Conservation (phyloP, 2,329 filamentous ascomycete species). For the Elsinoe australis region DNA sequence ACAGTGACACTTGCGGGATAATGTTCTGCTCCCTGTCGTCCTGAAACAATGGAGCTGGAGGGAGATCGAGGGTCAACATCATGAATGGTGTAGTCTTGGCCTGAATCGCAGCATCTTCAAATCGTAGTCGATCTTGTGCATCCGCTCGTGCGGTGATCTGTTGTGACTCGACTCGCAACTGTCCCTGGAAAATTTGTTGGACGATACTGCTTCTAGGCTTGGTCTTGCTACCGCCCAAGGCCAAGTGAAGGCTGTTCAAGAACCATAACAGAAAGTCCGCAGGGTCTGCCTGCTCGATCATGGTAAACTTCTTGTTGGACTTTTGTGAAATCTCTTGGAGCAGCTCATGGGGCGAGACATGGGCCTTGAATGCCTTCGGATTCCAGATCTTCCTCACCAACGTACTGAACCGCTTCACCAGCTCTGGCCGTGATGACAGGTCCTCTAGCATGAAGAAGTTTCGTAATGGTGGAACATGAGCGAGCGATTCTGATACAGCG, state of each 20-base stretch:
- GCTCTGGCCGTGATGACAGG: conserved; percentile 64
- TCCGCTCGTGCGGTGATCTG: conserved; percentile 87
- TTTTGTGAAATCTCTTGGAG: conserved; percentile 87
- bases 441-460: conserved; percentile 89
- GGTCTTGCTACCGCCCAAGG: conserved; percentile 80
- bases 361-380: conserved; percentile 86
- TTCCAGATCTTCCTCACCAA: conserved; percentile 98
- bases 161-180: conserved; percentile 85
- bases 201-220: conserved; percentile 79
- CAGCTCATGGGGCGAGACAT: conserved; percentile 94
- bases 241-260: conserved; percentile 87
- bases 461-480: conserved; percentile 79
- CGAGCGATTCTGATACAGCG: conserved; percentile 82
- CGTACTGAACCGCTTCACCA: conserved; percentile 80
- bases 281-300: conserved; percentile 86
- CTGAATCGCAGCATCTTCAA: conserved; percentile 84
- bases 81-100: conserved; percentile 73
- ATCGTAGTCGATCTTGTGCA: conserved; percentile 76
- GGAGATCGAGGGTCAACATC: conserved; percentile 87
- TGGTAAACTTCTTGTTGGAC: conserved; percentile 85
- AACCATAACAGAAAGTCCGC: conserved; percentile 98
- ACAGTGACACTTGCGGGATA: conserved; percentile 84
- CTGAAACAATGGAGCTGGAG: conserved; percentile 87
- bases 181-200: conserved; percentile 89
- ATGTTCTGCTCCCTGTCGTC: conserved; percentile 92